Conservation (phyloP, 1,139 yeast genomes). For the Hansenula lynferdii region DNA sequence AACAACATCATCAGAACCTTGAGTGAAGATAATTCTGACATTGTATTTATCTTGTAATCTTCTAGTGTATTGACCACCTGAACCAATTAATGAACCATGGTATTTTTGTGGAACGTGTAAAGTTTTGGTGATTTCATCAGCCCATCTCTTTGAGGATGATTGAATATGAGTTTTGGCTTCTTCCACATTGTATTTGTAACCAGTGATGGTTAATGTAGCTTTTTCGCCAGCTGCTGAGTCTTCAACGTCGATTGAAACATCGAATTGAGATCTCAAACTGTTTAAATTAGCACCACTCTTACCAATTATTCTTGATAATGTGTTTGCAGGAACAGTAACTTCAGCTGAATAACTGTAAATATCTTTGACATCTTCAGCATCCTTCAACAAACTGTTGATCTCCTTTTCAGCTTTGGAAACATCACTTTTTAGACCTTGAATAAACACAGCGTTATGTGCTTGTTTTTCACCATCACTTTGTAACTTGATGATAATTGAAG, state of each 20-base stretch:
- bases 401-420: slow-evolving; percentile 51
- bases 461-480: slow-evolving; percentile 34
- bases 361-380: slow-evolving; percentile 57
- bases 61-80: slow-evolving; percentile 74
- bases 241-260: slow-evolving; percentile 69
- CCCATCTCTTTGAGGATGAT: slow-evolving; percentile 67
- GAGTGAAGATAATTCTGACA: slow-evolving; percentile 77
- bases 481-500: slow-evolving; percentile 23
- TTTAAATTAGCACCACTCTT: slow-evolving; percentile 76
- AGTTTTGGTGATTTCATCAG: slow-evolving; percentile 69
- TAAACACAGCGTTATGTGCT: slow-evolving; percentile 45
- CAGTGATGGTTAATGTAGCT: slow-evolving; percentile 60
- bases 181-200: slow-evolving; percentile 75
- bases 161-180: slow-evolving; percentile 61
- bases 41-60: slow-evolving; percentile 87
- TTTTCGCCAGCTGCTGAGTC: slow-evolving; percentile 37
- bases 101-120: slow-evolving; percentile 69
- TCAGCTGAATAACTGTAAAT: slow-evolving; percentile 53
- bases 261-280: slow-evolving; percentile 70
- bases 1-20: slow-evolving; percentile 56
- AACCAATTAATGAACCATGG: slow-evolving; percentile 83
- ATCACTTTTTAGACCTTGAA: slow-evolving; percentile 59
- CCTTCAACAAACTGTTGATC: slow-evolving; percentile 51
- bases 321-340: slow-evolving; percentile 58
- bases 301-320: slow-evolving; percentile 82